Evolutionary conservation across 768 basidiomycete species (phyloP), one percentile per base, ranked within the genome.

Genomic region (Tulasnella sp.): DNA sequence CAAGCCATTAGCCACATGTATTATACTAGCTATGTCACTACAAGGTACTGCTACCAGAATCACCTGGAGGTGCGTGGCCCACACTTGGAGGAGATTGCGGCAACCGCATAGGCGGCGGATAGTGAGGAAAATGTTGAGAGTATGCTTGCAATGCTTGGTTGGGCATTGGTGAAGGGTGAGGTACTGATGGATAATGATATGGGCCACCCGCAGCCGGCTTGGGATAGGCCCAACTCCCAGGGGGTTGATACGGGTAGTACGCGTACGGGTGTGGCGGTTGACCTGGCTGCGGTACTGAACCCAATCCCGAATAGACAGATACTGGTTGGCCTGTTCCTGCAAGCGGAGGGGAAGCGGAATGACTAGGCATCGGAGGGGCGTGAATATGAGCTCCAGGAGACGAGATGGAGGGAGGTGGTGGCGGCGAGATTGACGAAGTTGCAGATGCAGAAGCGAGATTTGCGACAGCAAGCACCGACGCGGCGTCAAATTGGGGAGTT

Each of bases 361-460:
- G 21, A 34, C 62, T 68, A 31, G 62, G n/a, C 12, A 31, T 12
- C 14, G 27, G 72, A 74, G 71, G n/a, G 12, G 72, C n/a, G n/a
- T 14, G 38, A 21, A 3, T 24, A 1, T 34, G 72, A 3, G 9
- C 18, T 1, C 14, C 21, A 2, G 52, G n/a, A 38, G 76, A 77
- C 0, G 40, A 7, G 21, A 21, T 34, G 14, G n/a, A n/a, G n/a
- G 38, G 58, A 2, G 76, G 58, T n/a, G 76, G 39, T 14, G 76
- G 56, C 18, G 42, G 39, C 39, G 38, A 56, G n/a, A 27, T 21
- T 21, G 76, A 36, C 4, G 76, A 48, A 36, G 48, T 48, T 19
- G 76, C 48, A 7, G 76, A 77, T 18, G 58, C 76, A 39, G 76
- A 58, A 6, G 76, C 76, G 10, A 77, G 76, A 27, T 58, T 77